Conservation (phyloP, 2,329 filamentous ascomycete species). For the Stachybotrys chartarum region DNA sequence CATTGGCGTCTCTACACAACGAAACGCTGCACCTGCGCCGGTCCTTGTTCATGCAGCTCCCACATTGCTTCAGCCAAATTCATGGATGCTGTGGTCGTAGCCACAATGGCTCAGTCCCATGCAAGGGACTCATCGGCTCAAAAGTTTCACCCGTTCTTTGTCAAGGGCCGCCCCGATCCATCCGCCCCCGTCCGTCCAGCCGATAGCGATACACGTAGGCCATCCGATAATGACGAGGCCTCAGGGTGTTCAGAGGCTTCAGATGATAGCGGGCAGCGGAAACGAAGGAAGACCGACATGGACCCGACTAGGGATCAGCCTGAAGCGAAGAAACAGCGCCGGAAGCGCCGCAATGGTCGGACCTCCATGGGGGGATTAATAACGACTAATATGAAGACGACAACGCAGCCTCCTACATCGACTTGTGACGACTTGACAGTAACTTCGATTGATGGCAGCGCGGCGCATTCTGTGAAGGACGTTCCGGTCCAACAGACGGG, state of each 20-base stretch:
- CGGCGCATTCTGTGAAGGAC: neutral
- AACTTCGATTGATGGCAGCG: neutral
- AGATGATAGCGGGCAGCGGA: slow-evolving; percentile 25
- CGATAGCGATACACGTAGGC: neutral
- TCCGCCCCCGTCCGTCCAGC: neutral
- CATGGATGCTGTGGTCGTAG: slow-evolving; percentile 36
- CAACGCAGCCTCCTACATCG: neutral
- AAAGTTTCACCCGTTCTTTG: slow-evolving; percentile 52
- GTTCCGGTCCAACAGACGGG: neutral
- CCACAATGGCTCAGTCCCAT: slow-evolving; percentile 36
- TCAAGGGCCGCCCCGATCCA: slow-evolving; percentile 13
- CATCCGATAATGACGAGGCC: neutral
- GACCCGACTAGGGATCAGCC: slow-evolving; percentile 11
- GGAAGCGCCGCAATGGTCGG: slow-evolving; percentile 11
- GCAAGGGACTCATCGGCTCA: slow-evolving; percentile 26
- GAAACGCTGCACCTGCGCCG: neutral
- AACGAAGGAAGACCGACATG: slow-evolving; percentile 34
- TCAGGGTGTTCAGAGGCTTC: slow-evolving; percentile 15
- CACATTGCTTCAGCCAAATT: slow-evolving; percentile 8
- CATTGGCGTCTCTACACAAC: neutral
- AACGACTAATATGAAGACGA: neutral
- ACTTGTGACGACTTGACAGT: neutral
- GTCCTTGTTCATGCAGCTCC: neutral
- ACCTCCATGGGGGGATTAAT: neutral
- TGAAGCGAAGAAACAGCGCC: slow-evolving; percentile 18